Percentiles rank a stretch among this genome's conserved stretches.
These are phyloP conservation scores for Deakozyma indianensis DNA, from an alignment of 805 yeast species.

Conservation along the genomic window DNA sequence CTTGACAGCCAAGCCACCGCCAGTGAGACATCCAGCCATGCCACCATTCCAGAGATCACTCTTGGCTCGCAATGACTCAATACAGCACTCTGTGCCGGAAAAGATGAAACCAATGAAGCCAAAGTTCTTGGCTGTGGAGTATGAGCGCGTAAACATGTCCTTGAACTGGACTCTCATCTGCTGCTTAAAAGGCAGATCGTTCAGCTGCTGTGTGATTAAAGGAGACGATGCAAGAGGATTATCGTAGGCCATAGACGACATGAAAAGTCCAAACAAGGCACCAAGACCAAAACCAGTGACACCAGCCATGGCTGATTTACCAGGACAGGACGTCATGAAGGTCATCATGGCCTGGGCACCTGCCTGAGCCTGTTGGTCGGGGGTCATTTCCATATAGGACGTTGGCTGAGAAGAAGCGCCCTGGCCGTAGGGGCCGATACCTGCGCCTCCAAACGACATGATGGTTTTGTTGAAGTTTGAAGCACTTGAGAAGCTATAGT, in stretches of 20 bases:
- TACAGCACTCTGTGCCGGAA: slow-evolving; percentile 82
- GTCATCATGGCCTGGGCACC: slow-evolving; percentile 76
- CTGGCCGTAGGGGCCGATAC: background rate
- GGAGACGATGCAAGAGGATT: slow-evolving; percentile 30
- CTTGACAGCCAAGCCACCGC: slow-evolving; percentile 86
- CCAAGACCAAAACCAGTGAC: slow-evolving; percentile 90
- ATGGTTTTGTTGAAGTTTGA: background rate
- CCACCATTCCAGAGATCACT: slow-evolving; percentile 87
- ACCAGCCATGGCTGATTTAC: slow-evolving; percentile 82
- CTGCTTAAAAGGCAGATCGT: slow-evolving; percentile 80
- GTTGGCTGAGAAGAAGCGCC: slow-evolving; percentile 20
- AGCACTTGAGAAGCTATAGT: background rate
- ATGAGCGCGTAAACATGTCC: slow-evolving; percentile 88
- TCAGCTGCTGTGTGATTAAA: slow-evolving; percentile 39
- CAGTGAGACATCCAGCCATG: slow-evolving; percentile 90
- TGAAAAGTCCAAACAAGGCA: slow-evolving; percentile 89
- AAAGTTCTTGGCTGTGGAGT: slow-evolving; percentile 80
- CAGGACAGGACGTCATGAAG: slow-evolving; percentile 87
- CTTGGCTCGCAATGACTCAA: slow-evolving; percentile 76
- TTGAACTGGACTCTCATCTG: slow-evolving; percentile 82
- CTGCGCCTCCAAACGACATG: slow-evolving; percentile 9
- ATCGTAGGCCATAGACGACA: slow-evolving; percentile 69
- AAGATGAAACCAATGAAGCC: slow-evolving; percentile 86
- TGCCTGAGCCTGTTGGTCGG: slow-evolving; percentile 83
- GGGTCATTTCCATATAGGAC: slow-evolving; percentile 58